These are phyloP conservation scores for Dendrobium catenatum DNA, from an alignment of 106 monocot species.

Conservation along the genomic window DNA sequence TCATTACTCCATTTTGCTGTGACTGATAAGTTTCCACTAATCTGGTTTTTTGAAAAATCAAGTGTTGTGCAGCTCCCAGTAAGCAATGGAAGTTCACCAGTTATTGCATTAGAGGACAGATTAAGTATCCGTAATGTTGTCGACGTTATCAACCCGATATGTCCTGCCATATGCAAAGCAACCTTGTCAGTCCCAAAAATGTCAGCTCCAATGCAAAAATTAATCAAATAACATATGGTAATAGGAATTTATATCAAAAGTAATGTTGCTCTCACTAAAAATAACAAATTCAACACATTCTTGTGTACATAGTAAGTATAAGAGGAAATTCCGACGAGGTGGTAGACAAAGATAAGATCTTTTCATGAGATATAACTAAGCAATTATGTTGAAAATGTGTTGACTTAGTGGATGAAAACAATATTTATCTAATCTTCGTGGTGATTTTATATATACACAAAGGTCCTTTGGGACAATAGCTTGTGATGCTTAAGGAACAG, in stretches of 20 bases:
- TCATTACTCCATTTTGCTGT: conserved; percentile 73
- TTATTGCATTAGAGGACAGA: conserved; percentile 79
- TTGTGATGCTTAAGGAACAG: no score
- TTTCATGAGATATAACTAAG: background rate
- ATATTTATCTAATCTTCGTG: no score
- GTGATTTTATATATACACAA: no score
- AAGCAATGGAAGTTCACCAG: conserved; percentile 76
- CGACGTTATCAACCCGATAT: conserved; percentile 88
- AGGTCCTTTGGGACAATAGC: no score
- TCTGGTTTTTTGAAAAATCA: conserved; percentile 76
- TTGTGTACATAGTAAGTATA: background rate
- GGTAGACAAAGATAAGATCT: background rate
- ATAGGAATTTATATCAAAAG: background rate
- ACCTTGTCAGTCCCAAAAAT: background rate
- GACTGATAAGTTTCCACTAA: conserved; percentile 79
- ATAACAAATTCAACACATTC: background rate
- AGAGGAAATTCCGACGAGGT: background rate
- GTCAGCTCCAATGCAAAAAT: no score
- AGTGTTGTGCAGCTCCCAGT: conserved; percentile 68
- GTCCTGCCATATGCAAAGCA: conserved; percentile 38
- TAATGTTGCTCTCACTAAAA: background rate
- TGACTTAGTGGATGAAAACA: background rate
- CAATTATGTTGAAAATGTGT: background rate
- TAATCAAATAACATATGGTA: background rate
- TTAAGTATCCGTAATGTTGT: conserved; percentile 74